phyloP scores from a whole-genome alignment of 805 yeast species.

The Metschnikowia koreensis region DNA sequence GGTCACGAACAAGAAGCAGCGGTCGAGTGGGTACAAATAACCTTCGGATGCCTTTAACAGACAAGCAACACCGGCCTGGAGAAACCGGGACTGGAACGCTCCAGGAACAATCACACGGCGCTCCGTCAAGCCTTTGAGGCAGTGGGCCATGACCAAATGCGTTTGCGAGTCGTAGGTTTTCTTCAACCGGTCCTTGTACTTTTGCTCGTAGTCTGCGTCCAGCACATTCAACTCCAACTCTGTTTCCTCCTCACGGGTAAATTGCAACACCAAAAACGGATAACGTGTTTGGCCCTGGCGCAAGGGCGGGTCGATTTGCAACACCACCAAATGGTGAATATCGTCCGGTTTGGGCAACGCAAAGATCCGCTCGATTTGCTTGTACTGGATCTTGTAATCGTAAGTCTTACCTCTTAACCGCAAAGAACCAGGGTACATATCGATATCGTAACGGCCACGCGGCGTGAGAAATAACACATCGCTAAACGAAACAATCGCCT shows the following conservation, averaged over 20 bases:
- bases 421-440: slow-evolving; percentile 82
- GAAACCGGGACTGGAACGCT: slow-evolving; percentile 68
- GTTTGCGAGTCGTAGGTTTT: slow-evolving; percentile 82
- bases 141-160: slow-evolving; percentile 81
- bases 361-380: slow-evolving; percentile 85
- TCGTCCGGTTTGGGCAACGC: slow-evolving; percentile 94
- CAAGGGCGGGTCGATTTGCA: slow-evolving; percentile 94
- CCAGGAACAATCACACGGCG: slow-evolving; percentile 85
- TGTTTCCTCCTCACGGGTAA: slow-evolving; percentile 83
- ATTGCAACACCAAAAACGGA: slow-evolving; percentile 88
- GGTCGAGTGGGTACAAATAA: slow-evolving; percentile 86
- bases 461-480: slow-evolving; percentile 94
- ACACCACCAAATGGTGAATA: slow-evolving; percentile 77
- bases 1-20: slow-evolving; percentile 84
- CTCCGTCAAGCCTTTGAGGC: slow-evolving; percentile 86
- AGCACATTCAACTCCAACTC: slow-evolving; percentile 85
- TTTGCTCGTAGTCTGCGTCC: slow-evolving; percentile 74
- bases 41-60: slow-evolving; percentile 96
- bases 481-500: slow-evolving; percentile 88
- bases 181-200: slow-evolving; percentile 71
- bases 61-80: slow-evolving; percentile 85
- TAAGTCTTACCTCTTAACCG: slow-evolving; percentile 96
- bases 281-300: slow-evolving; percentile 98
- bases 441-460: slow-evolving; percentile 97
- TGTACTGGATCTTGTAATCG: slow-evolving; percentile 91